phyloP scores from a whole-genome alignment of 2,329 filamentous ascomycete species.

The Basipetospora chlamydospora region DNA sequence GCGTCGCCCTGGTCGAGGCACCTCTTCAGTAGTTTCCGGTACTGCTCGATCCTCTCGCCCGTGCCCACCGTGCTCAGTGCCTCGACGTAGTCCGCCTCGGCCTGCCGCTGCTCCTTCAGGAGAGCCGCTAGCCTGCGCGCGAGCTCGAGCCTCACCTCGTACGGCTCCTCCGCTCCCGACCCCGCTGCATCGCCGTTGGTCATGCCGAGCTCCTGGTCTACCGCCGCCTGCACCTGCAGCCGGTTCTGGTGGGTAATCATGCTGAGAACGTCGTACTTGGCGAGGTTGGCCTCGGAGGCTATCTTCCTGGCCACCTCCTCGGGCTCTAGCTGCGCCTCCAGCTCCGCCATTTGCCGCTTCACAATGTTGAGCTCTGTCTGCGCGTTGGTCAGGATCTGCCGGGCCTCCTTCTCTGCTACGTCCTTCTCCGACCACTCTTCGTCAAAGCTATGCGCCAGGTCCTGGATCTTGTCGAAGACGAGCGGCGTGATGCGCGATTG shows the following conservation, averaged over 20 bases:
- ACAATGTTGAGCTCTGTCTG: slow-evolving; percentile 51
- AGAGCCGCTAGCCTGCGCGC: slow-evolving; percentile 42
- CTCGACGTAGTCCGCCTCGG: slow-evolving; percentile 54
- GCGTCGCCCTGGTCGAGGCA: slow-evolving; percentile 53
- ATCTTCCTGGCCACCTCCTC: slow-evolving; percentile 37
- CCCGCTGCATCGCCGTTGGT: slow-evolving; percentile 35
- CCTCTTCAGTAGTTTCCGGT: slow-evolving; percentile 52
- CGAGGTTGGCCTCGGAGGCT: slow-evolving; percentile 32
- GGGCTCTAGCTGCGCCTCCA: slow-evolving; percentile 39
- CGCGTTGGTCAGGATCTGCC: slow-evolving; percentile 49
- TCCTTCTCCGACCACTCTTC: slow-evolving; percentile 63
- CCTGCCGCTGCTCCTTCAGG: slow-evolving; percentile 42
- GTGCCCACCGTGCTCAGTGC: slow-evolving; percentile 55
- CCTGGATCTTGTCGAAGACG: slow-evolving; percentile 57
- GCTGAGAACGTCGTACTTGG: slow-evolving; percentile 33
- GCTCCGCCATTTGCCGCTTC: slow-evolving; percentile 43
- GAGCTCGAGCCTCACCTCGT: slow-evolving; percentile 41
- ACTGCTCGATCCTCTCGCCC: slow-evolving; percentile 59
- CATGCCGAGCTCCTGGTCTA: slow-evolving; percentile 33
- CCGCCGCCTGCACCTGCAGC: slow-evolving; percentile 34
- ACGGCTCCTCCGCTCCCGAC: slow-evolving; percentile 26
- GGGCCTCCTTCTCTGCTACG: slow-evolving; percentile 51
- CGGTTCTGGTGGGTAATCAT: slow-evolving; percentile 37
- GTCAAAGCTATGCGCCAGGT: slow-evolving; percentile 57
- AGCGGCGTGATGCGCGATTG: slow-evolving; percentile 55